phyloP scores from a whole-genome alignment of 345 rosid species.

The Citrus cavaleriei region DNA sequence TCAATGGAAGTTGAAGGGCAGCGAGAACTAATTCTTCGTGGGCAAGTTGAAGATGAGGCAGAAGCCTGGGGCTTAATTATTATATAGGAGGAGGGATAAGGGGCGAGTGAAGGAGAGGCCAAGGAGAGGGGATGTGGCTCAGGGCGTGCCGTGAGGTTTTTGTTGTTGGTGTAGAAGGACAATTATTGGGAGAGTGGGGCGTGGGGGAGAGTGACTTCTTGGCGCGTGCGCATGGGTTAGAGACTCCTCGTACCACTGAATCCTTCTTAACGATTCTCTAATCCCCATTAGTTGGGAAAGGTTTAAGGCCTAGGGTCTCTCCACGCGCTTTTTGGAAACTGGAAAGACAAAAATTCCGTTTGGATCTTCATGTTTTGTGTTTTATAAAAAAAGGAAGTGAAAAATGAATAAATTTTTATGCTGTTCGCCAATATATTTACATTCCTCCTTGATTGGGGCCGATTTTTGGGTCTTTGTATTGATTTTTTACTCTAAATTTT shows the following conservation, averaged over 20 bases:
- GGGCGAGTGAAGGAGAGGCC: constrained; percentile 30
- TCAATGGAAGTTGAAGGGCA: background rate
- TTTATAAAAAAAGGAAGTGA: too few relatives aligned
- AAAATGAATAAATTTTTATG: too few relatives aligned
- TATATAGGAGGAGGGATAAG: constrained; percentile 35
- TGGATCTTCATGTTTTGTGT: too few relatives aligned
- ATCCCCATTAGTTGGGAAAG: constrained; percentile 6
- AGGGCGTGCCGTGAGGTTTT: constrained; percentile 1
- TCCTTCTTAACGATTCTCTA: background rate
- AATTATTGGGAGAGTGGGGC: constrained; percentile 11
- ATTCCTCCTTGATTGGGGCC: too few relatives aligned
- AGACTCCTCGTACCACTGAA: background rate
- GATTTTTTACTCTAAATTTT: too few relatives aligned
- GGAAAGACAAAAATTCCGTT: background rate
- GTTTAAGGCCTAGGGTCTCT: background rate
- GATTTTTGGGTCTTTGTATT: too few relatives aligned
- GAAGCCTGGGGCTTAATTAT: background rate
- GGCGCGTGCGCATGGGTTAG: background rate
- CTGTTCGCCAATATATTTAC: too few relatives aligned
- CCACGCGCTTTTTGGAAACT: background rate
- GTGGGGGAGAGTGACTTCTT: background rate
- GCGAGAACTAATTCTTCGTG: background rate
- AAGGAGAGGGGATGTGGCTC: constrained; percentile 3
- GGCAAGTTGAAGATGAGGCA: background rate
- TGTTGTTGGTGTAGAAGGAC: background rate